Conservation (phyloP, 768 basidiomycete species). For the Psilocybe azurescens region DNA sequence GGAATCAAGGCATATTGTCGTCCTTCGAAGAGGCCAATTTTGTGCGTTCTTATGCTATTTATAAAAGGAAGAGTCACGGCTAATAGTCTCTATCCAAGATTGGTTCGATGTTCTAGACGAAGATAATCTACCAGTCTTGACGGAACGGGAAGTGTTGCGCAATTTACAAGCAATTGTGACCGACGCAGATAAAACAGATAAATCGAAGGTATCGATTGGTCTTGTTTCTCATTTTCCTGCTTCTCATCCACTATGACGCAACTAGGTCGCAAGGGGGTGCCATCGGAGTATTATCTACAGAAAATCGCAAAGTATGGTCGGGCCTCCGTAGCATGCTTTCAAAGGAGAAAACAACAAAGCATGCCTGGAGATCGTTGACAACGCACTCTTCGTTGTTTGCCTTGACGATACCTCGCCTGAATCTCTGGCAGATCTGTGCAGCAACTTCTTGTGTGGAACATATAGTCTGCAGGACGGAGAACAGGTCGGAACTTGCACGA, state of each 20-base stretch:
- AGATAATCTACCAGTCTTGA: slow-evolving; percentile 80
- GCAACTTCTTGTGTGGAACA: slow-evolving; percentile 93
- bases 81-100: slow-evolving; percentile 49
- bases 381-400: slow-evolving; percentile 92
- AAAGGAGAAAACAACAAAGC: slow-evolving; percentile 76
- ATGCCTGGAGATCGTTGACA: slow-evolving; percentile 86
- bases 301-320: slow-evolving; percentile 94
- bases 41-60: slow-evolving; percentile 55
- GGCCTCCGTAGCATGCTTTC: slow-evolving; percentile 67
- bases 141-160: slow-evolving; percentile 86
- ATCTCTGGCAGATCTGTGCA: slow-evolving; percentile 79
- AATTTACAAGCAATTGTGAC: slow-evolving; percentile 89
- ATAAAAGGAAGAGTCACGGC: slow-evolving; percentile 1
- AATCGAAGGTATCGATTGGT: slow-evolving; percentile 48
- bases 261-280: slow-evolving; percentile 77
- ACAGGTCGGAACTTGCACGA: slow-evolving; percentile 95
- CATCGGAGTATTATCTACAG: slow-evolving; percentile 94
- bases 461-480: slow-evolving; percentile 84
- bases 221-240: no score
- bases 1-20: slow-evolving; percentile 82
- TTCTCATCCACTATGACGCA: background rate
- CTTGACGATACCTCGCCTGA: slow-evolving; percentile 77
- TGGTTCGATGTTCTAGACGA: slow-evolving; percentile 96
- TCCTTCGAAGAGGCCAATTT: slow-evolving; percentile 91
- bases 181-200: slow-evolving; percentile 86